Base-by-base conservation (phyloP, 2,329 filamentous ascomycete genomes). In the Aspergillus caelatus region DNA sequence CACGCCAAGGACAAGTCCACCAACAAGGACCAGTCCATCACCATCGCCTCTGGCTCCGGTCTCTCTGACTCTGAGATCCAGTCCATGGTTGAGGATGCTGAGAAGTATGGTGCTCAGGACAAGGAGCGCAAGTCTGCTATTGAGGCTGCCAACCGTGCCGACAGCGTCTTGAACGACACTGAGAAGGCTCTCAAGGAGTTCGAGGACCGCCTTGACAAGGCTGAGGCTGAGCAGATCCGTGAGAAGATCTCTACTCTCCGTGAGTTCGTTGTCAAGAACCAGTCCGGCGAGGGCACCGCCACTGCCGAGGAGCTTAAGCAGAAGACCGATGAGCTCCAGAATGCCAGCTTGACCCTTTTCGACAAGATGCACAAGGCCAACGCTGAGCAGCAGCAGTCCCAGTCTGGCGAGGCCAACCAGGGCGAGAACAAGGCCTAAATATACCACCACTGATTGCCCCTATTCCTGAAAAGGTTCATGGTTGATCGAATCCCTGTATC, bases 301-400 rank as follows among this genome's bases (percentile, higher is more conserved):
- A 96, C 93, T 65, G 91, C 94, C 58, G 91, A 92, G 70, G 92
- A 98, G 83, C 90, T 99, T 82, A 98, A 98, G 91, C 89, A 92
- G 85, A 97, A 97, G 92, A 96, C 92, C 75, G 95, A 98, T 71
- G 94, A 97, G 83, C 91, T 99, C 78, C 95, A 98, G 85, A 92
- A 91, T 80, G 92, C 94, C 72, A 94, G 91, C 82, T 86, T 99
- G 83, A 96, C 92, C 84, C 89, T 98, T 76, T 98, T 99, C 81
- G 95, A 98, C 86, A 97, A 98, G 91, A 97, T 99, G 92, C 94
- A 99, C 91, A 96, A 96, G 87, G 93, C 94, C 72, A 90, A 92
- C 74, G 80, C 83, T 72, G 91, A 94, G 84, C 85, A 84, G 72
- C 80, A 84, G 75, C 81, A 87, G 77, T 81, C 86, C 75, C 73